phyloP scores from a whole-genome alignment of 1,284 basidiomycete species.

The Sporisorium sorghi region DNA sequence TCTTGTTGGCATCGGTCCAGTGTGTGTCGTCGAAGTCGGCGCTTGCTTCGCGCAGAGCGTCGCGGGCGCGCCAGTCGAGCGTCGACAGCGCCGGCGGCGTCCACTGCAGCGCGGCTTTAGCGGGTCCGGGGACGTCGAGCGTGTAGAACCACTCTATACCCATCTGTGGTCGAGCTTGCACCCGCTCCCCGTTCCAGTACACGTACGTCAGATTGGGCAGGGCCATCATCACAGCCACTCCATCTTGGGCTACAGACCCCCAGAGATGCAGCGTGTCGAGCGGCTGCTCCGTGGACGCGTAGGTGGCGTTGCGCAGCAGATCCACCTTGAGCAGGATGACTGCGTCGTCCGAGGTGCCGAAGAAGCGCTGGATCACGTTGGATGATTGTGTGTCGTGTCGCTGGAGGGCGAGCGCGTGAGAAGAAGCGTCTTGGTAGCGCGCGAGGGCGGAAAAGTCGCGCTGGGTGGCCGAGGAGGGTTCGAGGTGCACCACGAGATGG shows the following conservation, averaged over 20 bases:
- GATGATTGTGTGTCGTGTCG: too few species aligned
- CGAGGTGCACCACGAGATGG: conserved; percentile 16
- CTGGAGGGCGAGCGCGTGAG: background rate
- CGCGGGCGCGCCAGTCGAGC: conserved; percentile 76
- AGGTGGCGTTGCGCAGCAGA: conserved; percentile 46
- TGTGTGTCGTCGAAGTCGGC: conserved; percentile 68
- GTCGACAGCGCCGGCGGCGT: conserved; percentile 13
- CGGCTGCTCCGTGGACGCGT: conserved; percentile 14
- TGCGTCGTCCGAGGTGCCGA: conserved; percentile 21
- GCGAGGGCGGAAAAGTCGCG: conserved; percentile 28
- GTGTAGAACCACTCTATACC: conserved; percentile 20
- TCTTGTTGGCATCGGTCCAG: conserved; percentile 77
- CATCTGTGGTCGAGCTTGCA: conserved; percentile 5
- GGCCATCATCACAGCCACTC: conserved; percentile 14
- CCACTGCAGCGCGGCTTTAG: conserved; percentile 12
- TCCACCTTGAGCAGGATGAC: conserved; percentile 34
- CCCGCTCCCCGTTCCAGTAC: conserved; percentile 33
- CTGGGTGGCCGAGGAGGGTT: conserved; percentile 8
- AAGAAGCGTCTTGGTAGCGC: background rate
- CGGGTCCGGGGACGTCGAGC: conserved; percentile 21
- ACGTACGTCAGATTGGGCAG: conserved; percentile 22
- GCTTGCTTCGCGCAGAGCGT: conserved; percentile 79
- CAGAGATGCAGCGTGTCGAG: conserved; percentile 40
- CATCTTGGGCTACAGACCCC: conserved; percentile 9
- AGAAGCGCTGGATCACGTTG: conserved; percentile 29